Evolutionary conservation across 345 rosid species (phyloP).

Genomic region (Sonneratia caseolaris): DNA sequence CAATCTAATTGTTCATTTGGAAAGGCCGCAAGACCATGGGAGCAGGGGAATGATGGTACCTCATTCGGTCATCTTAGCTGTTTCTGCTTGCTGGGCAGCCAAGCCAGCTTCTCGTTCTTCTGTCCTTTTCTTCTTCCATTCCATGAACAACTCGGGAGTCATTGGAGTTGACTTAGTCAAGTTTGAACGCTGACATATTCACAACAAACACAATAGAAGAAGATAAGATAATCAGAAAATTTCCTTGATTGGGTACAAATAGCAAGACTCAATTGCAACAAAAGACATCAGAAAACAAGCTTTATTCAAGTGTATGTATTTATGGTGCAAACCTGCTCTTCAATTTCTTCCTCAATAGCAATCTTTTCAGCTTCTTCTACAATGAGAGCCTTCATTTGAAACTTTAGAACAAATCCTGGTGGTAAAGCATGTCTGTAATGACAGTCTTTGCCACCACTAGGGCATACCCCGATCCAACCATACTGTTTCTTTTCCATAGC

Average conservation of each 20-base stretch:
- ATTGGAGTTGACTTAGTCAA: conserved; percentile 59
- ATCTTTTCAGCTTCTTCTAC: conserved; percentile 77
- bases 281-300: neutral
- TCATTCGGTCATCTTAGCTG: conserved; percentile 96
- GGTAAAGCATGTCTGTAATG: conserved; percentile 98
- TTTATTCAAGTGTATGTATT: neutral
- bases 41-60: conserved; percentile 27
- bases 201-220: neutral
- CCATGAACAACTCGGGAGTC: conserved; percentile 75
- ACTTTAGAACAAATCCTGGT: conserved; percentile 79
- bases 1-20: too few relatives aligned
- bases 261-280: neutral
- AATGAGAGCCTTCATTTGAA: conserved; percentile 93
- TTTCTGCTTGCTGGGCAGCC: conserved; percentile 74
- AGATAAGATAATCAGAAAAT: neutral
- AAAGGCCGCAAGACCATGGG: neutral
- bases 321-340: conserved; percentile 51
- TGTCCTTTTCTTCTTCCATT: conserved; percentile 79
- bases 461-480: conserved; percentile 96
- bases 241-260: neutral
- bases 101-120: conserved; percentile 77
- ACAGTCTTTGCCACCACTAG: conserved; percentile 76
- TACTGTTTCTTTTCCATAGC: conserved; percentile 95
- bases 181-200: conserved; percentile 58
- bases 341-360: conserved; percentile 85